Conservation (phyloP, 202 grass and related monocot species). For the Zoysia matrella region DNA sequence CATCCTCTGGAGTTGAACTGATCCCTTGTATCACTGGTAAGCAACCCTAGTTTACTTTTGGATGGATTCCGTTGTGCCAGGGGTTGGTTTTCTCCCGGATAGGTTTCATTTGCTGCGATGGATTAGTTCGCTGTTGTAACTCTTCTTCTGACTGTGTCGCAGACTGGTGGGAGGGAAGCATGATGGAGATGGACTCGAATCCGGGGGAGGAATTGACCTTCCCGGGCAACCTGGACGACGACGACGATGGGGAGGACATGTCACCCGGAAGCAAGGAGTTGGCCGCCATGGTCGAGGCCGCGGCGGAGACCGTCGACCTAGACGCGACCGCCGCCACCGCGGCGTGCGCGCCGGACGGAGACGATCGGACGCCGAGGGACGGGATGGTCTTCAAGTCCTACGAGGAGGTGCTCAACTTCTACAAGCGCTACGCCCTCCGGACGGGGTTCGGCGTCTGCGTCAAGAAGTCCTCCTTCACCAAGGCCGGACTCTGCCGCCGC, state of each 20-base stretch:
- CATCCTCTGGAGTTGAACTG: not conserved
- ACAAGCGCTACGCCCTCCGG: slow-evolving; percentile 81
- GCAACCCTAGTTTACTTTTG: slow-evolving; percentile 39
- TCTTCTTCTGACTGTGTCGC: not conserved
- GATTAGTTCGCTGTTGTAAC: not conserved
- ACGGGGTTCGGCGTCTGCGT: slow-evolving; percentile 86
- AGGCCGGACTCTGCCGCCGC: slow-evolving; percentile 78
- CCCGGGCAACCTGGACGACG: slow-evolving; percentile 29
- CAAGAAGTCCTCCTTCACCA: slow-evolving; percentile 92
- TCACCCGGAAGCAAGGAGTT: slow-evolving; percentile 55
- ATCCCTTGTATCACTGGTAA: slow-evolving; percentile 2
- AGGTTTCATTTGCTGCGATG: not conserved
- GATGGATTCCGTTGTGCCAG: not conserved
- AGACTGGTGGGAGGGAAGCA: slow-evolving; percentile 6
- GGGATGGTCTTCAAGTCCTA: slow-evolving; percentile 93
- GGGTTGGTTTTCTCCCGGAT: not conserved
- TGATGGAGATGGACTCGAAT: slow-evolving; percentile 46
- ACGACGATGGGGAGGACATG: slow-evolving; percentile 48
- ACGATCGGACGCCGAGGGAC: slow-evolving; percentile 70
- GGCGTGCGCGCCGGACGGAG: slow-evolving; percentile 34
- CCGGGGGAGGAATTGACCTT: slow-evolving; percentile 49
- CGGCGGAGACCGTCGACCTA: slow-evolving; percentile 52
- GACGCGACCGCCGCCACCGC: slow-evolving; percentile 22
- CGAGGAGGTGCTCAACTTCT: slow-evolving; percentile 90
- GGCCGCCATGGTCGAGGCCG: slow-evolving; percentile 49